phyloP scores from a whole-genome alignment of 208 protist species.

The Wallacemonas sp. region DNA sequence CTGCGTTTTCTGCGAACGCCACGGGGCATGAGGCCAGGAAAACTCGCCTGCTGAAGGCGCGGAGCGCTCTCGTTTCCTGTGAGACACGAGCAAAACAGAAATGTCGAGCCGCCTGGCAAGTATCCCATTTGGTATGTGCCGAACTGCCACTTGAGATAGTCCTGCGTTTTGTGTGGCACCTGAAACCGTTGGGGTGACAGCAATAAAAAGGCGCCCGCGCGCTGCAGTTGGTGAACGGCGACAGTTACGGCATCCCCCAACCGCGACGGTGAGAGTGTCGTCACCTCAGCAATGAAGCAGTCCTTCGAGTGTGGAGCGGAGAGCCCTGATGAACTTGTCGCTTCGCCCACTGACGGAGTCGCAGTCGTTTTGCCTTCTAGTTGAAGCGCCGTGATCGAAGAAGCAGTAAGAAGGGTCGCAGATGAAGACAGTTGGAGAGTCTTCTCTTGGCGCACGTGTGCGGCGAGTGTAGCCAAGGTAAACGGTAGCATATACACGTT shows the following conservation, averaged over 20 bases:
- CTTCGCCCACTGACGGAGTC: background rate
- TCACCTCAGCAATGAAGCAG: slow-evolving; percentile 2
- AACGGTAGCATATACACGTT: slow-evolving; percentile 2
- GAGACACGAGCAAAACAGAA: slow-evolving; percentile 25
- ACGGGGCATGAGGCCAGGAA: slow-evolving; percentile 34
- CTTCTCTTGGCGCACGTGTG: background rate
- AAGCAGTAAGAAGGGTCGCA: background rate
- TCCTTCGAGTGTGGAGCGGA: slow-evolving; percentile 6
- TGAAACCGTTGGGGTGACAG: background rate
- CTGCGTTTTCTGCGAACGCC: slow-evolving; percentile 26
- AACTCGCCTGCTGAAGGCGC: slow-evolving; percentile 17
- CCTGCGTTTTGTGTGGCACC: background rate
- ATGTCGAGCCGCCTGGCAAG: slow-evolving; percentile 3
- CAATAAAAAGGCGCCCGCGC: background rate
- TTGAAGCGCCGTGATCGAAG: background rate
- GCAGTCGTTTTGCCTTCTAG: background rate
- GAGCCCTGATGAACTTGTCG: background rate
- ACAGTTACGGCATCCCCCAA: slow-evolving; percentile 1
- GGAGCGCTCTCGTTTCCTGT: background rate
- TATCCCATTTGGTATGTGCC: background rate
- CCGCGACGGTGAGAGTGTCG: background rate
- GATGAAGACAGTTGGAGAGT: background rate
- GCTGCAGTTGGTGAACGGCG: slow-evolving; percentile 6
- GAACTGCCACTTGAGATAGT: slow-evolving; percentile 14
- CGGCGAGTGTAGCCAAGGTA: background rate